Base-by-base conservation (phyloP, 1,284 basidiomycete genomes). In the Stygiomarasmius scandens region DNA sequence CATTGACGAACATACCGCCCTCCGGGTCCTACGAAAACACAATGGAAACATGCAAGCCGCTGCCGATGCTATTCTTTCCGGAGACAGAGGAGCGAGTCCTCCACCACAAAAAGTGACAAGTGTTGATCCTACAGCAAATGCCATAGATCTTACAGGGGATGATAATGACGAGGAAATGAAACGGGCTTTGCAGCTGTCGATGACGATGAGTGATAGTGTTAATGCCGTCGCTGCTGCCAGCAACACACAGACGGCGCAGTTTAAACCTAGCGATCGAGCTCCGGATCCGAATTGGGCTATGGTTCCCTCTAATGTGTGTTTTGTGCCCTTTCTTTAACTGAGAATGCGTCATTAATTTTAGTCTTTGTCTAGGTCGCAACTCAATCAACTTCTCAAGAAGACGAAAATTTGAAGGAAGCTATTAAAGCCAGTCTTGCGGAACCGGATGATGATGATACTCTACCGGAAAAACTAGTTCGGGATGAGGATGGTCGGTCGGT, bases 241-340 rank as follows among this genome's bases (percentile, higher is more conserved):
- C 12, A 5, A 32, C 12, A 6, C 12, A 32, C 29, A 32, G 12
- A 66, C 63, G 62, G 61, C 76, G 0, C 74, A 74, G 22, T 85
- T 89, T 69, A 78, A 82, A 0, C 84, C 85, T 16, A 86, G 80
- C 61, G 73, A 82, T 38, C 76, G 86, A 47, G 77, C 83, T 1
- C 77, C 87, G 2, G 78, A 89, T 66, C 78, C 85, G 1, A 78
- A 77, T 54, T 90, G 87, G 88, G 83, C 85, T 46, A 69, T 90
- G 65, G 87, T 88, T 10, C 80, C 83, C 16, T 83, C 86, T 11
- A 84, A 86, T 69, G 88, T 86, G 70, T 60, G 68, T 66, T 55
- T 34, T 48, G 27, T 44, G 22, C 32, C 32, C 16, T 27, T 20
- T 5, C 45, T 51, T 52, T 54, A 48, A 2, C 14, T 46, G 5